These are phyloP conservation scores for Nothophytophthora sp. DNA, from an alignment of 352 stramenopile species.

Conservation along the genomic window DNA sequence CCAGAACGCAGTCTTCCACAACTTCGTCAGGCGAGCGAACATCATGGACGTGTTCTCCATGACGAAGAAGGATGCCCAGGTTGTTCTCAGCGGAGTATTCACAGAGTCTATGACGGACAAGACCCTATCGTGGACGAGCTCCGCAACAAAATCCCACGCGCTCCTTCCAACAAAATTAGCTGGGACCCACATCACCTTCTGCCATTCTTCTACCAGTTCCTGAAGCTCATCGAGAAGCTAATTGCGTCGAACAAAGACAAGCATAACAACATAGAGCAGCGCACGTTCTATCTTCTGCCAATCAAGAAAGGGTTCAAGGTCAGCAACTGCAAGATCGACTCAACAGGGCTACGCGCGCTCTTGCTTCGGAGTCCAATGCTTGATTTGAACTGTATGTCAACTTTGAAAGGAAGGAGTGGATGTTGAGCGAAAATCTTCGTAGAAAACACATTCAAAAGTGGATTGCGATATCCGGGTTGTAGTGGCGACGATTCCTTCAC, in stretches of 20 bases:
- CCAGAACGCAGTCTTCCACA: conserved; percentile 1
- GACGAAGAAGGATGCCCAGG: not conserved
- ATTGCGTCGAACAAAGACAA: conserved; percentile 1
- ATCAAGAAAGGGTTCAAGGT: conserved; percentile 5
- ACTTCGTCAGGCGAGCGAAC: conserved; percentile 4
- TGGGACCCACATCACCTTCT: conserved; percentile 5
- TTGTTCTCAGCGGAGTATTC: conserved; percentile 4
- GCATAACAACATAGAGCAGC: not conserved
- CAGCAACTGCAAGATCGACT: conserved; percentile 11
- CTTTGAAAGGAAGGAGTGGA: not conserved
- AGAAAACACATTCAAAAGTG: too few species aligned
- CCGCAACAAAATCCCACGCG: not conserved
- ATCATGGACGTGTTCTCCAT: not conserved
- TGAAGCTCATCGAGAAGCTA: conserved; percentile 2
- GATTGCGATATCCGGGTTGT: not conserved
- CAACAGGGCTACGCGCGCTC: not conserved
- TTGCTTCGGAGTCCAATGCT: conserved; percentile 1
- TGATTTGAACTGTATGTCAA: not conserved
- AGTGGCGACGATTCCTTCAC: conserved; percentile 5
- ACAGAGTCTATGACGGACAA: not conserved
- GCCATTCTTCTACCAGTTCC: conserved; percentile 9
- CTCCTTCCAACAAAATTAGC: conserved; percentile 4
- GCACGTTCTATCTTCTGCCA: conserved; percentile 3
- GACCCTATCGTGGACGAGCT: conserved; percentile 1
- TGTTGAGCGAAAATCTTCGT: not conserved